Evolutionary conservation across 495 filamentous ascomycete genomes (phyloP).

Genomic region (Halenospora varia): DNA sequence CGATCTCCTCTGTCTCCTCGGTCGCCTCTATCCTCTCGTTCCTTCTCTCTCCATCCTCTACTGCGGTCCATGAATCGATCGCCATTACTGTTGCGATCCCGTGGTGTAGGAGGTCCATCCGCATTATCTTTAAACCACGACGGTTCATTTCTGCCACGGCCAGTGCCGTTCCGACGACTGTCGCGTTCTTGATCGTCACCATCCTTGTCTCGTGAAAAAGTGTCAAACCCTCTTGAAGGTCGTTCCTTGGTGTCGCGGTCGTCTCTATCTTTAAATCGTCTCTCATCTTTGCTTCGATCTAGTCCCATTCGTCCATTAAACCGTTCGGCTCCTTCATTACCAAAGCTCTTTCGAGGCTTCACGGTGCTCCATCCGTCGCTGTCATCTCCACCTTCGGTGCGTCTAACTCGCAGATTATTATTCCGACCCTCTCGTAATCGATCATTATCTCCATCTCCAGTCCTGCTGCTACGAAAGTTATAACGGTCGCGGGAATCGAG

Average conservation of each 20-base stretch:
- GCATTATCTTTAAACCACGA: constrained; percentile 49
- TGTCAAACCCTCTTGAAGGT: constrained; percentile 41
- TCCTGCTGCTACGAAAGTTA: constrained; percentile 55
- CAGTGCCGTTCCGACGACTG: constrained; percentile 35
- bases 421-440: constrained; percentile 46
- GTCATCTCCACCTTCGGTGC: constrained; percentile 50
- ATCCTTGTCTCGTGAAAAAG: constrained; percentile 45
- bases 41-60: constrained; percentile 29
- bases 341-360: constrained; percentile 62
- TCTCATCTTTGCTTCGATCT: constrained; percentile 29
- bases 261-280: constrained; percentile 39
- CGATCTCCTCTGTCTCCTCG: constrained; percentile 44
- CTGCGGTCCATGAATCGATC: constrained; percentile 24
- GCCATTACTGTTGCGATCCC: constrained; percentile 27
- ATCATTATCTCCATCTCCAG: constrained; percentile 61
- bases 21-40: constrained; percentile 30
- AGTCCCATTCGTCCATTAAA: constrained; percentile 55
- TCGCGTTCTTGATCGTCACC: constrained; percentile 34
- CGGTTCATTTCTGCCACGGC: constrained; percentile 47
- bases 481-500: constrained; percentile 52
- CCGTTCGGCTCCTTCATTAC: constrained; percentile 56
- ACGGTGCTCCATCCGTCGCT: constrained; percentile 57
- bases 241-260: constrained; percentile 45
- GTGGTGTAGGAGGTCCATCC: constrained; percentile 18
- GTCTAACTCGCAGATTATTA: constrained; percentile 39